These are phyloP conservation scores for Sequoia sempervirens DNA, from an alignment of 75 land plant species.

Conservation along the genomic window DNA sequence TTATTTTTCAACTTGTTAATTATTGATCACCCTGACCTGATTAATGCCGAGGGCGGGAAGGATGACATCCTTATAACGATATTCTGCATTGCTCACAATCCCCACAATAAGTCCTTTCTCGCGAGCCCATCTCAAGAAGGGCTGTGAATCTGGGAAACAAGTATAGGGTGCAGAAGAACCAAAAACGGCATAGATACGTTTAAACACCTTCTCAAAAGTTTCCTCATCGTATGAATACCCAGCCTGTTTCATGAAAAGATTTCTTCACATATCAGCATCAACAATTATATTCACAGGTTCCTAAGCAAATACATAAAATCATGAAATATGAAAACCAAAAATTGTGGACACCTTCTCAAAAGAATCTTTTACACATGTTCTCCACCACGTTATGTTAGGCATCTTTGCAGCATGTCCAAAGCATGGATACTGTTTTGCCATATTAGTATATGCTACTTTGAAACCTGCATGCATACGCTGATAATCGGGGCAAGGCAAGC, in stretches of 20 bases:
- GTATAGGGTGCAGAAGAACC: slow-evolving; percentile 91
- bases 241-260: slow-evolving; percentile 38
- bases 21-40: slow-evolving; percentile 41
- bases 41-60: slow-evolving; percentile 76
- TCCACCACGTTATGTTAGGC: slow-evolving; percentile 90
- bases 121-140: slow-evolving; percentile 83
- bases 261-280: slow-evolving; percentile 1
- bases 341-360: slow-evolving; percentile 50
- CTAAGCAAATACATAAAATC: neutral
- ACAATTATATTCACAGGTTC: neutral
- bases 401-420: slow-evolving; percentile 74
- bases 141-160: slow-evolving; percentile 69
- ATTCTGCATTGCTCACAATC: slow-evolving; percentile 85
- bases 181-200: slow-evolving; percentile 71
- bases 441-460: slow-evolving; percentile 78
- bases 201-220: slow-evolving; percentile 75
- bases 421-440: slow-evolving; percentile 86
- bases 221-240: slow-evolving; percentile 86
- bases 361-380: slow-evolving; percentile 66
- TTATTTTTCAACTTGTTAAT: neutral
- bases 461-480: slow-evolving; percentile 86
- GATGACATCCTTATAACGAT: slow-evolving; percentile 80
- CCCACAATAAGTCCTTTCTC: slow-evolving; percentile 72
- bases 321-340: slow-evolving; percentile 3
- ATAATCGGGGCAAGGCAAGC: slow-evolving; percentile 92